These are phyloP conservation scores for Arthrinium puccinioides DNA, from an alignment of 2,329 filamentous ascomycete genomes.

Conservation along the genomic window DNA sequence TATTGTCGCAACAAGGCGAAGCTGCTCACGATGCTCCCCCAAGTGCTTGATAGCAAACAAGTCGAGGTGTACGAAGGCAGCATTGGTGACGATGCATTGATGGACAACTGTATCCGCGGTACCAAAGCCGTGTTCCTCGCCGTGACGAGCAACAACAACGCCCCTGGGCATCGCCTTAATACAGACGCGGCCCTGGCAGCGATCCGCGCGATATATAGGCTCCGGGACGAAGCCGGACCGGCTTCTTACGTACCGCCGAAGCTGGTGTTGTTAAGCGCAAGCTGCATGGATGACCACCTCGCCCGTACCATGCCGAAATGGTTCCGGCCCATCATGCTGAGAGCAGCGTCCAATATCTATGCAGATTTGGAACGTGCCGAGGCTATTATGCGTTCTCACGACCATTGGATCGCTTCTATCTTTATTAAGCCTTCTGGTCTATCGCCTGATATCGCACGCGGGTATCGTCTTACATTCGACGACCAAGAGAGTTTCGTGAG, in stretches of 20 bases:
- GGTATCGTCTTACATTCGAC: conserved; percentile 30
- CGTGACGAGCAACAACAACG: conserved; percentile 33
- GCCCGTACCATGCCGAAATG: conserved; percentile 18
- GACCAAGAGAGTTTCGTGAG: conserved; percentile 28
- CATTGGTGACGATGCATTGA: conserved; percentile 28
- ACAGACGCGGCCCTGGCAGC: conserved; percentile 28
- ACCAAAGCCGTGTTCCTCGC: conserved; percentile 30
- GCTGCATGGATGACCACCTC: conserved; percentile 32
- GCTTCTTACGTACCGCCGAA: conserved; percentile 22
- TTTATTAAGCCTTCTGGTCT: conserved; percentile 35
- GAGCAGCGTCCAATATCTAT: conserved; percentile 28
- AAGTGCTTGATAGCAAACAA: conserved; percentile 18
- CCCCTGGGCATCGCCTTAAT: conserved; percentile 29
- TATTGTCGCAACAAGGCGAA: conserved; percentile 37
- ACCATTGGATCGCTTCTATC: conserved; percentile 27
- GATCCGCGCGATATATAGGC: conserved; percentile 25
- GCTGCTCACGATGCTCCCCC: conserved; percentile 25
- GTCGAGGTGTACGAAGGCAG: conserved; percentile 33
- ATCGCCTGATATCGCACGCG: conserved; percentile 25
- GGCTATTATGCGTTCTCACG: conserved; percentile 25
- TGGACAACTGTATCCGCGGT: conserved; percentile 27
- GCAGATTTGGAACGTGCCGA: conserved; percentile 27
- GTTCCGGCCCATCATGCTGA: conserved; percentile 21
- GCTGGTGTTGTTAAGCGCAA: conserved; percentile 35
- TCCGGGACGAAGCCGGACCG: conserved; percentile 9